Conservation (phyloP, 495 filamentous ascomycete species). For the Aspergillus wentii region DNA sequence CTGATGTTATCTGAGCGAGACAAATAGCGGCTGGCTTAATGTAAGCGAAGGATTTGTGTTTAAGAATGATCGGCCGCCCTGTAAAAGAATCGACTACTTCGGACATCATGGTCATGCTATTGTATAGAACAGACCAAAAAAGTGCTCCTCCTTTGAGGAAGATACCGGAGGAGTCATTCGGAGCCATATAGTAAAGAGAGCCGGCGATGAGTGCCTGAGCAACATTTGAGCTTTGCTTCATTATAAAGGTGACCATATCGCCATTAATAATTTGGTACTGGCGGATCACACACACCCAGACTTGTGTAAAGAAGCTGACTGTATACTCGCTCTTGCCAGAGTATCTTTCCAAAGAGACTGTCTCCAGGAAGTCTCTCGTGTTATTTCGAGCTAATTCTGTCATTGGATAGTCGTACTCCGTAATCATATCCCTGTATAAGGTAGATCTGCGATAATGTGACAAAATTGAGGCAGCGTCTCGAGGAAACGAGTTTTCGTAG, state of each 20-base stretch:
- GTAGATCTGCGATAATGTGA: conserved; percentile 30
- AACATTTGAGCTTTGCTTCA: conserved; percentile 45
- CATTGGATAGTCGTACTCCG: conserved; percentile 45
- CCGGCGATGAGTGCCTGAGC: conserved; percentile 30
- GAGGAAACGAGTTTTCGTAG: conserved; percentile 33
- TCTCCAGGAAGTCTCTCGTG: conserved; percentile 41
- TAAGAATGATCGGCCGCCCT: conserved; percentile 62
- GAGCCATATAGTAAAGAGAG: conserved; percentile 29
- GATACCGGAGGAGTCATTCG: conserved; percentile 30
- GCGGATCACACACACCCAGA: conserved; percentile 46
- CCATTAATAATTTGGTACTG: conserved; percentile 53
- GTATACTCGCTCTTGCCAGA: conserved; percentile 45
- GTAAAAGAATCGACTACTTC: conserved; percentile 65
- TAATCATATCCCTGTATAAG: conserved; percentile 22
- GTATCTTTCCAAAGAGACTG: conserved; percentile 32
- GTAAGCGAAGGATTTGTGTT: conserved; percentile 69
- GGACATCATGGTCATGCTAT: conserved; percentile 63
- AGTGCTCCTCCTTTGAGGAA: conserved; percentile 48
- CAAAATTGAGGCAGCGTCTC: conserved; percentile 31
- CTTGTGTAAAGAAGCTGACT: conserved; percentile 50
- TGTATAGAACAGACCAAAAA: conserved; percentile 71
- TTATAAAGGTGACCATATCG: conserved; percentile 50
- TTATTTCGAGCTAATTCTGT: conserved; percentile 32
- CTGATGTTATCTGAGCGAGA: conserved; percentile 62
- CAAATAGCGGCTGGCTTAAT: conserved; percentile 68